phyloP scores from a whole-genome alignment of 805 yeast species.

The Lipomyces mesembrius region DNA sequence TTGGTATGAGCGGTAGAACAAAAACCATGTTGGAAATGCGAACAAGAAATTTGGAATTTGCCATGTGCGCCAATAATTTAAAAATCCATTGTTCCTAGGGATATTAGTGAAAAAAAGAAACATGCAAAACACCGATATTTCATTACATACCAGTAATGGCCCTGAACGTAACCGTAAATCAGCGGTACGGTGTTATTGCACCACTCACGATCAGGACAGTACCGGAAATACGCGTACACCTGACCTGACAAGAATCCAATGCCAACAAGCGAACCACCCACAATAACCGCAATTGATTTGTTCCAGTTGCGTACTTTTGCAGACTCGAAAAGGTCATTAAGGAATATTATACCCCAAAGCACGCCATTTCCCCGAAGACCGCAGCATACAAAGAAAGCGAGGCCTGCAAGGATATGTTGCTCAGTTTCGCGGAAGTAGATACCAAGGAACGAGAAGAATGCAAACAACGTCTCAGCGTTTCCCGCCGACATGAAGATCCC shows the following conservation, averaged over 20 bases:
- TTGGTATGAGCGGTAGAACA: constrained; percentile 46
- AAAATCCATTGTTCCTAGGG: constrained; percentile 62
- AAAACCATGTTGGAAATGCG: constrained; percentile 66
- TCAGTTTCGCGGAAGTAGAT: constrained; percentile 54
- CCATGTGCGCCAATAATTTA: constrained; percentile 78
- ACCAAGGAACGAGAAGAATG: constrained; percentile 62
- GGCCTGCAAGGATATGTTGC: constrained; percentile 53
- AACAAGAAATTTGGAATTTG: constrained; percentile 83
- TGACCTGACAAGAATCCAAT: constrained; percentile 54
- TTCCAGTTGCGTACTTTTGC: constrained; percentile 1
- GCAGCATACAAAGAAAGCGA: constrained; percentile 59
- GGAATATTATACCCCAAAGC: constrained; percentile 68
- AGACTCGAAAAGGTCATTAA: constrained; percentile 56
- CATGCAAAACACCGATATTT: neutral
- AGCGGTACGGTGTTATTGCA: constrained; percentile 63
- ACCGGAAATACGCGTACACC: constrained; percentile 57
- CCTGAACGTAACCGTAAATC: constrained; percentile 72
- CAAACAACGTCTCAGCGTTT: constrained; percentile 77
- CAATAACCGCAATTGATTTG: constrained; percentile 40
- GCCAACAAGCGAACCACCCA: constrained; percentile 64
- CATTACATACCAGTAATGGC: constrained; percentile 67
- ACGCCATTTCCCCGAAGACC: constrained; percentile 77
- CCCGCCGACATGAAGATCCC: constrained; percentile 76
- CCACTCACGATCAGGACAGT: constrained; percentile 86
- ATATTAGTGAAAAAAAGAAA: too few species aligned